Base-by-base conservation (phyloP, 2,329 filamentous ascomycete species). In the Pseudopithomyces maydicus region DNA sequence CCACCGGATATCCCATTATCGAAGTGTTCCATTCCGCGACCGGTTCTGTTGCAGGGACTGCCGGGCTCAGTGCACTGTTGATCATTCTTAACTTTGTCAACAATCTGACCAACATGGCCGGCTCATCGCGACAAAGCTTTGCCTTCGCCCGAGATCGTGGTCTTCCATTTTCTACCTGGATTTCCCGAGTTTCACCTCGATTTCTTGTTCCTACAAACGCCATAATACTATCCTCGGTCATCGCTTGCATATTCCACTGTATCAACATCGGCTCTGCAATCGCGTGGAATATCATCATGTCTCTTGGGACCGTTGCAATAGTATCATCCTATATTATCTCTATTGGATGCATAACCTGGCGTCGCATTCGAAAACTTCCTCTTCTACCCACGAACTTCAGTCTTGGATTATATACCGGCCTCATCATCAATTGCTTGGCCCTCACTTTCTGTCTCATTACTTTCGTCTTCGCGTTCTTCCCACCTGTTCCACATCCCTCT, bases 181-280 rank as follows among this genome's bases (percentile, higher is more conserved):
- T 48, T 1, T 36, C 32, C 6, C 17, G 17, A 11, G 54, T 54
- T 35, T 53, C 38, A 5, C 56, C 52, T 1, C 46, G 39, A 6
- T 58, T 48, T 41, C 41, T 50, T 19, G 43, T 60, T 15, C 79
- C 79, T 5, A 66, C 80, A 32, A 80, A 80, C 60, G 71, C 78
- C 3, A 72, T 82, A 33, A 17, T 36, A 53, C 67, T 77, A 48
- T 69, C 80, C 12, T 22, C 33, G 3, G 76, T 78, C 3, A 65
- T 78, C 12, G 62, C 71, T 11, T 66, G 78, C 35, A 72, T 81
- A 7, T 72, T 83, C 17, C 77, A 76, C 0, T 65, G 82, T 20
- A 80, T 82, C 71, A 81, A 81, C 59, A 75, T 82, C 55, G 80
- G 79, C 32, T 80, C 77, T 1, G 60, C 70, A 10, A 55, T 62